Base-by-base conservation (phyloP, 192 early-diverging fungal species). In the Glomus cerebriforme region DNA sequence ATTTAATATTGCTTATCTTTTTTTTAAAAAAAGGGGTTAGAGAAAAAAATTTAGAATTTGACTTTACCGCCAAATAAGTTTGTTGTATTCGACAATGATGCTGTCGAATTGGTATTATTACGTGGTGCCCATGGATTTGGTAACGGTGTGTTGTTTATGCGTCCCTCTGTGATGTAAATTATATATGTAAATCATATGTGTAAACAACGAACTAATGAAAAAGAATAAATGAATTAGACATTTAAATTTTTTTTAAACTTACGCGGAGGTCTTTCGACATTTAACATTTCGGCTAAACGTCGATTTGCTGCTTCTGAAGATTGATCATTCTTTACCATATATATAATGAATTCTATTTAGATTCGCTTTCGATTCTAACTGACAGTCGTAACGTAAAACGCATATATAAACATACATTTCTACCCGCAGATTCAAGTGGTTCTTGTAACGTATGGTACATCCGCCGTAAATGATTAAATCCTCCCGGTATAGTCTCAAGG, bases 401-500 rank as follows among this genome's bases (percentile, higher is more conserved):
- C 9, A 45, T 22, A 5, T 29, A 77, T 29, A 62, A 34, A 45
- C 64, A 34, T 35, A 80, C 80, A n/a, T 84, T 64, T 58, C 77
- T 78, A 45, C 82, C 65, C 6, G 90, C 86, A 10, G 90, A 86
- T 17, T 88, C 90, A 77, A 89, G 82, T 43, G 89, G 88, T 59
- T 86, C 86, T 79, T 91, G 87, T 35, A 91, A 63, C 35, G 83
- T 86, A 58, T 83, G 84, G 75, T 90, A 89, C 85, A 91, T 84
- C 22, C 88, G 72, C 45, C 87, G 84, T 37, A 91, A 82, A 81
- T 90, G 89, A 72, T 91, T 89, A 71, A 91, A 91, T 59, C 90
- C 90, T 34, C 90, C 90, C 15, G 90, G 90, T 62, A 91, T 83
- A 68, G 88, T 87, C 76, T 91, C 90, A 79, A 91, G 79, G 60